Evolutionary conservation across 139 green algal species (phyloP), one percentile per base, ranked within the genome.

Genomic region (Dunaliella primolecta): DNA sequence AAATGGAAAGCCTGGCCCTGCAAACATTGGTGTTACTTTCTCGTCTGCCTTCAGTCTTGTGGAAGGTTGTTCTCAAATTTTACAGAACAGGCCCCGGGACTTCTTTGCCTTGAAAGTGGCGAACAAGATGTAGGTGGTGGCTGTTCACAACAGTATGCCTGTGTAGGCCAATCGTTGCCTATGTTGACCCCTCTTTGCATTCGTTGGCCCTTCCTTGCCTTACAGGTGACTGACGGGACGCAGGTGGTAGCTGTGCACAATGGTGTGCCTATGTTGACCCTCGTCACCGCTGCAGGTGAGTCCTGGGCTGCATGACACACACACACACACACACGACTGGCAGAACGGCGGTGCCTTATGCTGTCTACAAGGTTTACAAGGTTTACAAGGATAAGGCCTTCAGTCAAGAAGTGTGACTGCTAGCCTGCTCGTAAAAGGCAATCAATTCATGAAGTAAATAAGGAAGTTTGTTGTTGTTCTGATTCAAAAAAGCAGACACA

Each of bases 231-330:
- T n/a, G 89, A 95, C 57, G 93, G 94, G n/a, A 55, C 24, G 0
- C 80, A 57, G 1, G 85, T 94, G 56, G 32, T 95, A 25, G 64
- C 38, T 21, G 89, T 94, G 0, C 24, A 35, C 29, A 96, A 95
- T 80, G 94, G 94, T 3, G 46, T 88, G 30, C 75, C 82, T 2
- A 86, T 96, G 88, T 88, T 97, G 83, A 91, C 91, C 1, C 85
- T 90, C 21, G 91, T 97, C 81, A 97, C 94, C 0, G 94, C 94
- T 32, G 89, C 90, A 0, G 75, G 75, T n/a, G n/a, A n/a, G n/a
- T n/a, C n/a, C n/a, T n/a, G n/a, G n/a, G n/a, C n/a, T n/a, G n/a
- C n/a, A n/a, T n/a, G n/a, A n/a, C n/a, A n/a, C n/a, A n/a, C n/a
- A n/a, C n/a, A n/a, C n/a, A n/a, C n/a, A n/a, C n/a, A n/a, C n/a